Evolutionary conservation across 2,329 filamentous ascomycete species (phyloP).

Genomic region (Fusarium sp.): DNA sequence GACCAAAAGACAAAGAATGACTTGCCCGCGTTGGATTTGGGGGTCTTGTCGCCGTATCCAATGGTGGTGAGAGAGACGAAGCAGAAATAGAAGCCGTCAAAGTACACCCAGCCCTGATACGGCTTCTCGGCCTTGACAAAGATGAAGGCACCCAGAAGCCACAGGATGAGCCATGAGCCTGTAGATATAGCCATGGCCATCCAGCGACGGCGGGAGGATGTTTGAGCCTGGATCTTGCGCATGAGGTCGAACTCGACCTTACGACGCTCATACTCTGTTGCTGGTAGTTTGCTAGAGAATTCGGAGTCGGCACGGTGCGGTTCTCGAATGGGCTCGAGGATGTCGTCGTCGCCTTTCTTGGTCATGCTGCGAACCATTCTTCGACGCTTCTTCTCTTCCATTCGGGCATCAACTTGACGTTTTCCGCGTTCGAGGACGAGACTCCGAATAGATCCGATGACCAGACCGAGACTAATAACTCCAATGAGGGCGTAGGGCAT

Average conservation of each 20-base stretch:
- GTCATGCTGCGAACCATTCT: slow-evolving; percentile 56
- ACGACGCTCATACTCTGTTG: slow-evolving; percentile 64
- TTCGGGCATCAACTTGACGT: slow-evolving; percentile 61
- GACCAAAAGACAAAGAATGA: slow-evolving; percentile 96
- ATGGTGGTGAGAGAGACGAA: slow-evolving; percentile 86
- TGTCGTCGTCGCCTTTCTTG: slow-evolving; percentile 54
- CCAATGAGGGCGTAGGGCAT: slow-evolving; percentile 86
- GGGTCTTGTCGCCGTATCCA: slow-evolving; percentile 83
- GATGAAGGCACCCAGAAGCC: slow-evolving; percentile 79
- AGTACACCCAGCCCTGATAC: slow-evolving; percentile 74
- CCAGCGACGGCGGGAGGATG: slow-evolving; percentile 74
- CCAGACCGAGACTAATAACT: slow-evolving; percentile 82
- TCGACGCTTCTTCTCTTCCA: slow-evolving; percentile 66
- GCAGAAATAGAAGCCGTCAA: slow-evolving; percentile 82
- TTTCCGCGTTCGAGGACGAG: slow-evolving; percentile 66
- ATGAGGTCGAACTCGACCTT: slow-evolving; percentile 79
- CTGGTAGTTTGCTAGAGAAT: slow-evolving; percentile 26
- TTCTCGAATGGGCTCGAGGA: slow-evolving; percentile 60
- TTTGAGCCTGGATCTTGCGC: slow-evolving; percentile 76
- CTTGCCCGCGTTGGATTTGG: slow-evolving; percentile 77
- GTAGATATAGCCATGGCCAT: slow-evolving; percentile 73
- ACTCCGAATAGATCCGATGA: slow-evolving; percentile 79
- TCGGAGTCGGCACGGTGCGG: slow-evolving; percentile 14
- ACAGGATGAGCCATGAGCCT: slow-evolving; percentile 73
- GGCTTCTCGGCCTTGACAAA: slow-evolving; percentile 65